Evolutionary conservation across 371 early-diverging fungal genomes (phyloP).

Genomic region (Lichtheimia corymbifera): DNA sequence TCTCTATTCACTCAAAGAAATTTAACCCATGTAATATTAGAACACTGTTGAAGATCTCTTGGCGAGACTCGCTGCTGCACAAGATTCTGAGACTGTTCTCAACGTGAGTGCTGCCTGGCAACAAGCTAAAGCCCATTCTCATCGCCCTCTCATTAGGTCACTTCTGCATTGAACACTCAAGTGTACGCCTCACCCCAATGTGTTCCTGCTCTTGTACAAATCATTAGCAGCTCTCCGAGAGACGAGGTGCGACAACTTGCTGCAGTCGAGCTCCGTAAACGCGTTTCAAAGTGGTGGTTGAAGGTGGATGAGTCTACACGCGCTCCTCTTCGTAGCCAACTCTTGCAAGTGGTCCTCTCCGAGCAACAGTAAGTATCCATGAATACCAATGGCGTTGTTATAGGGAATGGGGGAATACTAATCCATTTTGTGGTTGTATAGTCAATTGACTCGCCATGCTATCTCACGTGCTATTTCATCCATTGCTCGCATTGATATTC

Average conservation of each 20-base stretch:
- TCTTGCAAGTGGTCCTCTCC: conserved; percentile 67
- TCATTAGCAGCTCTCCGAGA: conserved; percentile 59
- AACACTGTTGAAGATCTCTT: conserved; percentile 48
- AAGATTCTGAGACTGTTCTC: conserved; percentile 53
- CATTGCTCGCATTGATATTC: conserved; percentile 79
- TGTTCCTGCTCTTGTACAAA: conserved; percentile 71
- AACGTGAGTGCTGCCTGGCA: conserved; percentile 28
- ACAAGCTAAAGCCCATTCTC: background rate
- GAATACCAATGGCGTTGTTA: no score
- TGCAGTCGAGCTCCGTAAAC: conserved; percentile 88
- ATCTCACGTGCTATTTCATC: conserved; percentile 83
- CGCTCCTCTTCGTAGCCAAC: conserved; percentile 59
- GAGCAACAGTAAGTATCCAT: conserved; percentile 66
- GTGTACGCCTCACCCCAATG: conserved; percentile 65
- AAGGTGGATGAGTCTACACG: conserved; percentile 55
- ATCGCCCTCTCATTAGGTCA: conserved; percentile 46
- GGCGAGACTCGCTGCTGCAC: conserved; percentile 43
- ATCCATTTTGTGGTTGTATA: conserved; percentile 18
- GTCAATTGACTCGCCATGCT: conserved; percentile 71
- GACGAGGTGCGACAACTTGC: conserved; percentile 82
- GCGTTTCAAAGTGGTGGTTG: conserved; percentile 72
- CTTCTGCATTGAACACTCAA: conserved; percentile 67
- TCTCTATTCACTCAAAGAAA: background rate
- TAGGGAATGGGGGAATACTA: background rate
- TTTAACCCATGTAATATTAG: conserved; percentile 13